phyloP scores from a whole-genome alignment of 2,329 filamentous ascomycete genomes.

The Triangularia verruculosa region DNA sequence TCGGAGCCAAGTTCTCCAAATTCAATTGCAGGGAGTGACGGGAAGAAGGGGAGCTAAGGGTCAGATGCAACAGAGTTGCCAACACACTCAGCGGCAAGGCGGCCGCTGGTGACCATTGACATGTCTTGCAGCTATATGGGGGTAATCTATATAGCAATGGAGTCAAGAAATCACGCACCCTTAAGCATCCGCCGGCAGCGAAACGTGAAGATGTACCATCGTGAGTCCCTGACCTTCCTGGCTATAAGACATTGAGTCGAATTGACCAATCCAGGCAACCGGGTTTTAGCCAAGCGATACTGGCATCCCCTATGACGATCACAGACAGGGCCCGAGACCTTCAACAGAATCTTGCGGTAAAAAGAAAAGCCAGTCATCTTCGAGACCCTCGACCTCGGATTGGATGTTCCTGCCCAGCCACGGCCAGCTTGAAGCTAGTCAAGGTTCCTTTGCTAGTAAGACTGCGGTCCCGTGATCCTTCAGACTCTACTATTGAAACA shows the following conservation, averaged over 20 bases:
- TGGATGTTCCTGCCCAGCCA: neutral
- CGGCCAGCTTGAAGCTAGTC: neutral
- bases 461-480: neutral
- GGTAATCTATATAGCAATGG: slow-evolving; percentile 26
- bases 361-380: no score
- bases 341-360: neutral
- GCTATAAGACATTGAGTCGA: neutral
- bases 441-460: neutral
- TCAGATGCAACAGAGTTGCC: slow-evolving; percentile 2
- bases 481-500: neutral
- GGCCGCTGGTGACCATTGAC: slow-evolving; percentile 14
- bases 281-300: slow-evolving; percentile 21
- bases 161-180: slow-evolving; percentile 30
- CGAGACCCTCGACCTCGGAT: neutral
- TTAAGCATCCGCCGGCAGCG: slow-evolving; percentile 8
- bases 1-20: slow-evolving; percentile 4
- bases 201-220: neutral
- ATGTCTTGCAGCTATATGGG: slow-evolving; percentile 24
- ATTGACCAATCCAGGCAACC: slow-evolving; percentile 16
- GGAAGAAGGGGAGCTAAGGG: slow-evolving; percentile 16
- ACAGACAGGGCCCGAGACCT: neutral
- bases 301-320: slow-evolving; percentile 6
- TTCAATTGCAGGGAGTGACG: slow-evolving; percentile 6
- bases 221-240: neutral
- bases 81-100: neutral